These are phyloP conservation scores for Monascus purpureus DNA, from an alignment of 495 filamentous ascomycete species.

Conservation along the genomic window DNA sequence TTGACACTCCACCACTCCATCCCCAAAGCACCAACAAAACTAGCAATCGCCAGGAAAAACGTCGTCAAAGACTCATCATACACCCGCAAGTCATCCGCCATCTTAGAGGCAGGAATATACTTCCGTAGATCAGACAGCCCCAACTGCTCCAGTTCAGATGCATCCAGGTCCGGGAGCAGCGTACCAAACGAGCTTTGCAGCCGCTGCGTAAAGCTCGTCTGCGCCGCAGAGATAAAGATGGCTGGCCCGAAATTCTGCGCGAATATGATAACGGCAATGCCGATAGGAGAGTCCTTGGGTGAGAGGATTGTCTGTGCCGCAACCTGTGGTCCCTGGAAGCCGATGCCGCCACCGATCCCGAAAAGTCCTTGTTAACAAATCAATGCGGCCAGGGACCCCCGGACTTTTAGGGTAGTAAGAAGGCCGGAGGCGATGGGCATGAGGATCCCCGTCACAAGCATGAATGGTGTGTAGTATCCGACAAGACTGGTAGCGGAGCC, in stretches of 20 bases:
- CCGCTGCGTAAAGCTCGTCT: slow-evolving; percentile 37
- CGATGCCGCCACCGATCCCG: slow-evolving; percentile 48
- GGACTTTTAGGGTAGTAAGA: slow-evolving; percentile 35
- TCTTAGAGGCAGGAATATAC: slow-evolving; percentile 24
- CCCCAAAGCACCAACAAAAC: slow-evolving; percentile 32
- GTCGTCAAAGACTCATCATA: slow-evolving; percentile 1
- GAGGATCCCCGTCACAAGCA: slow-evolving; percentile 34
- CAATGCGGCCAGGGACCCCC: slow-evolving; percentile 33
- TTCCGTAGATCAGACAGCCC: slow-evolving; percentile 17
- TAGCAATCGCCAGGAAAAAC: slow-evolving; percentile 26
- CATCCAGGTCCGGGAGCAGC: slow-evolving; percentile 22
- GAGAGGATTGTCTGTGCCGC: slow-evolving; percentile 44
- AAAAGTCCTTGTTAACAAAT: slow-evolving; percentile 44
- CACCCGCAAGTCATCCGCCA: slow-evolving; percentile 26
- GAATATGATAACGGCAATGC: slow-evolving; percentile 46
- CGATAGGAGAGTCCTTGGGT: slow-evolving; percentile 36
- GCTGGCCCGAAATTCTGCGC: slow-evolving; percentile 46
- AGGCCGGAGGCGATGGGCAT: slow-evolving; percentile 45
- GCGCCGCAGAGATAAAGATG: slow-evolving; percentile 40
- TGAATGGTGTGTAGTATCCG: slow-evolving; percentile 51
- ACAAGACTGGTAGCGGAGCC: slow-evolving; percentile 36
- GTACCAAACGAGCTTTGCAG: slow-evolving; percentile 24
- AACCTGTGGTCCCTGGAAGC: slow-evolving; percentile 47
- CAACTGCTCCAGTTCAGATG: slow-evolving; percentile 26
- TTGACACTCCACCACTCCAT: slow-evolving; percentile 50